Evolutionary conservation across 805 yeast species (phyloP).

Genomic region (Saccharomycopsis sp.): DNA sequence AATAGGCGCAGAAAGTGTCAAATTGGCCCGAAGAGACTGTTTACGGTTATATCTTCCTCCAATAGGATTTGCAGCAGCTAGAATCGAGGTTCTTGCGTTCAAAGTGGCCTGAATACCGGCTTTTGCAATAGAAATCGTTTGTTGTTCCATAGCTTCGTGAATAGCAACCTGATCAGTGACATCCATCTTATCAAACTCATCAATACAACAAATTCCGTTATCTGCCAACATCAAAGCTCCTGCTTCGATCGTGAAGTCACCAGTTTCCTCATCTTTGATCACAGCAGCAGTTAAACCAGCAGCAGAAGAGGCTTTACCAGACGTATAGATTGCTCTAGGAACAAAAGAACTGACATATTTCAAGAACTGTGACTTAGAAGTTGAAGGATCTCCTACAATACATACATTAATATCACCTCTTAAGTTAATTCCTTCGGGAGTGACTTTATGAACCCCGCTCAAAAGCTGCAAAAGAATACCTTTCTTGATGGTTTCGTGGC

Average conservation of each 20-base stretch:
- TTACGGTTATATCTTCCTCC: conserved; percentile 95
- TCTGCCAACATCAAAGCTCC: conserved; percentile 98
- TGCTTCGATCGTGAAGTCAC: conserved; percentile 95
- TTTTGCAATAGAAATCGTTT: conserved; percentile 95
- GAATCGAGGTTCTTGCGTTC: conserved; percentile 91
- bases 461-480: conserved; percentile 82
- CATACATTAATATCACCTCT: conserved; percentile 97
- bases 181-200: conserved; percentile 98
- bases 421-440: conserved; percentile 88
- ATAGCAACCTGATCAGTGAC: conserved; percentile 92
- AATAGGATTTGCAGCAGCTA: conserved; percentile 98
- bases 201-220: conserved; percentile 97
- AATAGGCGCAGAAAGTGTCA: conserved; percentile 96
- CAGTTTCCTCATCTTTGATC: conserved; percentile 93
- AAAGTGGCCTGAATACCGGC: conserved; percentile 98
- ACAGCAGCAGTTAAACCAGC: conserved; percentile 99
- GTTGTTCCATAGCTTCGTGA: conserved; percentile 99
- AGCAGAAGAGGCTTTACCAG: conserved; percentile 97
- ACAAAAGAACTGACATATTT: conserved; percentile 88
- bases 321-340: conserved; percentile 92
- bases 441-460: conserved; percentile 93
- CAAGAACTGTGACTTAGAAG: conserved; percentile 92
- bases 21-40: conserved; percentile 72
- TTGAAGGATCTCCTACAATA: conserved; percentile 96
- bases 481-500: conserved; percentile 90